Base-by-base conservation (phyloP, 2,329 filamentous ascomycete species). In the Diaporthe vaccinii region DNA sequence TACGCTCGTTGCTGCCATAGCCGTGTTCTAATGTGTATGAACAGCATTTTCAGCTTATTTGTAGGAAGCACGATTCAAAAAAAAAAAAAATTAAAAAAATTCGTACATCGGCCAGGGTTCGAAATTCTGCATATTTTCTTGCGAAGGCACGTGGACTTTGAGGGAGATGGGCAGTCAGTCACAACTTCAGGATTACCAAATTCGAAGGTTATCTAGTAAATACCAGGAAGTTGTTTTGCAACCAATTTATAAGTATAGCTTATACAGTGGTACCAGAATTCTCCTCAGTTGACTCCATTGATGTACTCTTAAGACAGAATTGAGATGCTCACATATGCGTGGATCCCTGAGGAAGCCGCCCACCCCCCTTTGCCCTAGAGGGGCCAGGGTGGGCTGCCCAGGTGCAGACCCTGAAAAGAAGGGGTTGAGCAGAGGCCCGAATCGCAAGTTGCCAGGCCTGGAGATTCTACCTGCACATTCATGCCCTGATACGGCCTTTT, bases 1-100 rank as follows among this genome's bases (percentile, higher is more conserved):
- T 82, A 89, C 88, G 49, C 83, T 95, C 41, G 90, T 95, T 75
- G 93, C 91, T 39, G 92, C 91, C 9, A 80, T 88, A 78, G 84
- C 83, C 31, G 84, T 86, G 20, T 80, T 81, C 51, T 83, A 78
- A 78, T 28, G 3, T 6, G 12, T 34, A 44, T 44, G 6, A 9
- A 44, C 5, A 39, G 6, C 53, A 12, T 15, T 41, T 41, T 15
- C 14, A 41, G 14, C 41, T 15, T 20, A 2, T 15, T 17, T 12
- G 15, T 44, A 6, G 6, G 41, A 44, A 44, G 15, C 41, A 15
- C 46, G 9, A 31, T 17, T 34, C 46, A 1, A 51, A 9, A 8
- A 25, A n/a, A 28, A 9, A 36, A n/a, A n/a, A n/a, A n/a, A n/a
- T n/a, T n/a, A 51, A 9, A 8, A 25, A n/a, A 28, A 9, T 28